Evolutionary conservation across 2,329 filamentous ascomycete species (phyloP).

Genomic region (Alternaria angustiovoidea): DNA sequence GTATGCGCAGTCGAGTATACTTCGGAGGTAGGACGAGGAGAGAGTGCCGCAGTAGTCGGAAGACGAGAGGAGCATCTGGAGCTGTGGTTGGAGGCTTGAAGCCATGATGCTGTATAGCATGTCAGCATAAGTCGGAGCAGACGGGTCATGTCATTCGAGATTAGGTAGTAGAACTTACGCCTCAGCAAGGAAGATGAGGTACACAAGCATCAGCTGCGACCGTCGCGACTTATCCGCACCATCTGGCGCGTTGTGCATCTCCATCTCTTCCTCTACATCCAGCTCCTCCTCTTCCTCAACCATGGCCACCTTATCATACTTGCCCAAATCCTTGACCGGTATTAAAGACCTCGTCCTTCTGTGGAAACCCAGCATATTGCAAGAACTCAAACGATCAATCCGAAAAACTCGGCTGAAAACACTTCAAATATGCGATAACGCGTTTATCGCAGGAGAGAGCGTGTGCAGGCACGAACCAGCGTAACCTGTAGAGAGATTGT

Average conservation of each 20-base stretch:
- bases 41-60: conserved; percentile 55
- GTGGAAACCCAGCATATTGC: conserved; percentile 56
- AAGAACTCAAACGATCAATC: conserved; percentile 12
- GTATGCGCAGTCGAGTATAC: conserved; percentile 59
- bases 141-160: neutral
- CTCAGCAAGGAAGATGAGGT: conserved; percentile 58
- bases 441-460: conserved; percentile 17
- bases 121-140: conserved; percentile 15
- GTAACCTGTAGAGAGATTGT: conserved; percentile 42
- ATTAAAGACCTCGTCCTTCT: conserved; percentile 54
- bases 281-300: conserved; percentile 38
- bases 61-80: conserved; percentile 57
- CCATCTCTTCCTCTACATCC: conserved; percentile 41
- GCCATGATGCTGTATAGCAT: conserved; percentile 53
- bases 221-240: conserved; percentile 32
- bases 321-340: conserved; percentile 53
- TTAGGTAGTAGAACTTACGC: conserved; percentile 43
- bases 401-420: conserved; percentile 5
- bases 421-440: conserved; percentile 20
- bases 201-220: conserved; percentile 54
- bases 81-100: conserved; percentile 57
- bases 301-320: conserved; percentile 51
- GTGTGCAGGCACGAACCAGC: conserved; percentile 37
- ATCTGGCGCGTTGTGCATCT: conserved; percentile 27
- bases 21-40: conserved; percentile 56